Percentiles rank a stretch among this genome's conserved stretches.
These are phyloP conservation scores for Aspergillus spinulosporus DNA, from an alignment of 2,329 filamentous ascomycete genomes.

Conservation along the genomic window DNA sequence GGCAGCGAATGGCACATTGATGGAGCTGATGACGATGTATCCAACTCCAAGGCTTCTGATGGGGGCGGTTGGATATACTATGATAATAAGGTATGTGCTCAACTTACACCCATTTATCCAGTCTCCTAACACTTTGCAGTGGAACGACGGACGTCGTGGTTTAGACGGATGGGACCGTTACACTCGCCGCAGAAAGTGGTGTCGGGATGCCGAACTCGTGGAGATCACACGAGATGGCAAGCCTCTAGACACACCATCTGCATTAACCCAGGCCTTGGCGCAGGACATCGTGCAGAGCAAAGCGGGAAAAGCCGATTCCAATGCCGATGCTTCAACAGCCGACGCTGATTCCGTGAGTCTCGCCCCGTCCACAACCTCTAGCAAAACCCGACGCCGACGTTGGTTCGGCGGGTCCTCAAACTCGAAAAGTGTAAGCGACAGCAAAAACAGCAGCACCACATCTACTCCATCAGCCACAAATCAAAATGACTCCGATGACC, in stretches of 20 bases:
- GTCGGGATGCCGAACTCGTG: constrained; percentile 90
- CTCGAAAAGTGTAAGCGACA: constrained; percentile 32
- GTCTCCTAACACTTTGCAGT: constrained; percentile 52
- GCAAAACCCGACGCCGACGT: constrained; percentile 36
- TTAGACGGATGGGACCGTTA: constrained; percentile 92
- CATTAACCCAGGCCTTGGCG: constrained; percentile 30
- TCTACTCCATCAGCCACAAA: constrained; percentile 14
- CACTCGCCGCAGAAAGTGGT: constrained; percentile 93
- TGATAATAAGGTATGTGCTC: constrained; percentile 81
- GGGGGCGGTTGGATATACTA: constrained; percentile 94
- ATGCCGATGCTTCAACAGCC: constrained; percentile 20
- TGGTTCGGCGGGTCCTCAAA: constrained; percentile 37
- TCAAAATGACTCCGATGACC: constrained; percentile 20
- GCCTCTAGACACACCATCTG: constrained; percentile 43
- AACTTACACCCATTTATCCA: background rate
- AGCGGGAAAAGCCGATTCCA: constrained; percentile 17
- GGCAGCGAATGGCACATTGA: constrained; percentile 85
- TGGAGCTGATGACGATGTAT: constrained; percentile 52
- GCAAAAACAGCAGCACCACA: constrained; percentile 22
- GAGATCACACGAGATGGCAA: constrained; percentile 60
- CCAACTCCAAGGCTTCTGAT: constrained; percentile 45
- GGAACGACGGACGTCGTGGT: constrained; percentile 82
- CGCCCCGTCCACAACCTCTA: constrained; percentile 31
- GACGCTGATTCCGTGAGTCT: constrained; percentile 31
- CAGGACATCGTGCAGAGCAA: constrained; percentile 24